A percentile compares a stretch with the other conserved stretches of the same genome.
Conservation (phyloP, 306 rosid genomes). For the Trifolium subterraneum region DNA sequence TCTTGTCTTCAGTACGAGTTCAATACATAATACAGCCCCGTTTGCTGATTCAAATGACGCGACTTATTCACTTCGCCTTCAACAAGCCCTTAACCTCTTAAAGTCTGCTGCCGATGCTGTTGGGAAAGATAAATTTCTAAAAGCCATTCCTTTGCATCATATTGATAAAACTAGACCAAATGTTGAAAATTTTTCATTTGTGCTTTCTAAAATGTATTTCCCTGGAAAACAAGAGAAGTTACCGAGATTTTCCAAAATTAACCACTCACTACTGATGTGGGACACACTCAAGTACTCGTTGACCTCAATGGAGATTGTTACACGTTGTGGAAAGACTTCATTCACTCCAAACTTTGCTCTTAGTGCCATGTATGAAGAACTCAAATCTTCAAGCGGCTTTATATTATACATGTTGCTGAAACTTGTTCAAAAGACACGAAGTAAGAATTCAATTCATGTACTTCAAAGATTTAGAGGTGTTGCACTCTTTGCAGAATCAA, state of each 20-base stretch:
- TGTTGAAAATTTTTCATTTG: slow-evolving; percentile 65
- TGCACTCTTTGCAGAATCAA: slow-evolving; percentile 76
- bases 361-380: slow-evolving; percentile 75
- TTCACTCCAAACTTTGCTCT: slow-evolving; percentile 72
- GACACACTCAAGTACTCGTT: slow-evolving; percentile 88
- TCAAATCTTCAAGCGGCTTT: slow-evolving; percentile 84
- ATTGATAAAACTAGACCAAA: slow-evolving; percentile 52
- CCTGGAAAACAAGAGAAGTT: slow-evolving; percentile 67
- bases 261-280: slow-evolving; percentile 91
- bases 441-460: slow-evolving; percentile 72
- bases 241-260: slow-evolving; percentile 57
- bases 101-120: slow-evolving; percentile 71
- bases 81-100: slow-evolving; percentile 69
- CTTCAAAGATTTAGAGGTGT: slow-evolving; percentile 85
- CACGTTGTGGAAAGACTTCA: slow-evolving; percentile 75
- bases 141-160: slow-evolving; percentile 57
- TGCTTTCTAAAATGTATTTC: slow-evolving; percentile 78
- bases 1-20: slow-evolving; percentile 48
- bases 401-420: slow-evolving; percentile 77
- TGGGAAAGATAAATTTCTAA: slow-evolving; percentile 58
- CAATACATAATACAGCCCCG: slow-evolving; percentile 44
- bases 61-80: slow-evolving; percentile 58
- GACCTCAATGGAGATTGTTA: slow-evolving; percentile 85
- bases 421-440: slow-evolving; percentile 63
- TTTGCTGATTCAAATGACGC: slow-evolving; percentile 43